Evolutionary conservation across 1,284 basidiomycete genomes (phyloP).

Genomic region (Rhizoctonia solani): DNA sequence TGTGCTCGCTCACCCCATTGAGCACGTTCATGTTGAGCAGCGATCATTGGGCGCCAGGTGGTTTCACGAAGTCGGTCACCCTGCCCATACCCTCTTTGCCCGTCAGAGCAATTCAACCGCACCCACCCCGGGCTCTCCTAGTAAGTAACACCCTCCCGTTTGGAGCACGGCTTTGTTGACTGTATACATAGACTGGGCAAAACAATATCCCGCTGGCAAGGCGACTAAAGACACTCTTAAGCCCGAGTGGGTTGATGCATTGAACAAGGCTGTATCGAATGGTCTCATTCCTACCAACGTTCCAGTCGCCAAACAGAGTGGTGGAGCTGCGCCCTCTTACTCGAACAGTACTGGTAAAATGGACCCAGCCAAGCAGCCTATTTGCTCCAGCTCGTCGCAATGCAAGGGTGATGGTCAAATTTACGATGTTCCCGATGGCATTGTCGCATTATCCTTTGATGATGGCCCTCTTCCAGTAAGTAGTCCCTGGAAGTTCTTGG

Average conservation of each 20-base stretch:
- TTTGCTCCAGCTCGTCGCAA: constrained; percentile 69
- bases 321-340: constrained; percentile 52
- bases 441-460: constrained; percentile 61
- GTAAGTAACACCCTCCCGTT: constrained; percentile 47
- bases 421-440: constrained; percentile 70
- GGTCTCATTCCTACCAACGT: constrained; percentile 71
- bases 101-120: constrained; percentile 52
- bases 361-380: constrained; percentile 46
- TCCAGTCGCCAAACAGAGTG: constrained; percentile 53
- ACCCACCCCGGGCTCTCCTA: constrained; percentile 60
- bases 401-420: constrained; percentile 63
- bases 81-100: constrained; percentile 59
- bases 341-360: constrained; percentile 63
- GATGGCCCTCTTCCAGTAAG: constrained; percentile 73
- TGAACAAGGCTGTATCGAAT: constrained; percentile 63
- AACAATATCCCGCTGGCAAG: constrained; percentile 46
- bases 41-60: constrained; percentile 51
- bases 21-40: constrained; percentile 30
- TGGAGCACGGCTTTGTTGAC: not conserved
- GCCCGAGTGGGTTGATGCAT: constrained; percentile 66
- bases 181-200: constrained; percentile 33
- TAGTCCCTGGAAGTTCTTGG: constrained; percentile 27
- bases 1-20: constrained; percentile 41
- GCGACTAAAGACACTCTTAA: constrained; percentile 56
- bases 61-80: constrained; percentile 52